A percentile compares a stretch with the other conserved stretches of the same genome.
These are phyloP conservation scores for Candida sithepensis DNA, from an alignment of 805 yeast species.

Conservation along the genomic window DNA sequence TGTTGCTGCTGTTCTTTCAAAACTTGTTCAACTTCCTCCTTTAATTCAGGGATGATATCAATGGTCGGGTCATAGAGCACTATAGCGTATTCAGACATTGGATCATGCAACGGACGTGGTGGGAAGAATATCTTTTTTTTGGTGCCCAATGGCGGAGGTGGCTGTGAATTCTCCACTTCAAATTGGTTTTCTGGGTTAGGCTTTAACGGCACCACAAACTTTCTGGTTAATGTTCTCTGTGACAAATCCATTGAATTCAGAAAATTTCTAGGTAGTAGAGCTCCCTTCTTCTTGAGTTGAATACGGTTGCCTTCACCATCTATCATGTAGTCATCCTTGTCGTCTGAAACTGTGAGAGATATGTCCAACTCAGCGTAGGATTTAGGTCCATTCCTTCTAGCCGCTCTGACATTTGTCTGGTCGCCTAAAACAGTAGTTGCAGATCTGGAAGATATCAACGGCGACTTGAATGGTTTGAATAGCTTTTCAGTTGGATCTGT, in stretches of 20 bases:
- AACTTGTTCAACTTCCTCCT: conserved; percentile 29
- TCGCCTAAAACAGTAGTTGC: conserved; percentile 13
- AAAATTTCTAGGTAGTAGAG: conserved; percentile 54
- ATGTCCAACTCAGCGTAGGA: conserved; percentile 39
- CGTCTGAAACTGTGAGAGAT: conserved; percentile 27
- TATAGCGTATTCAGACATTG: conserved; percentile 87
- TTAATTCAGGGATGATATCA: conserved; percentile 45
- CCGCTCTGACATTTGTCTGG: conserved; percentile 22
- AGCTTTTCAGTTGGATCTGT: conserved; percentile 50
- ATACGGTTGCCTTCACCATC: conserved; percentile 28
- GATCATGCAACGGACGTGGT: conserved; percentile 96
- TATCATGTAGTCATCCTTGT: conserved; percentile 21
- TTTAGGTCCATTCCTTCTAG: conserved; percentile 32
- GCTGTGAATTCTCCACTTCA: conserved; percentile 28
- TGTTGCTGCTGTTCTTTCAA: conserved; percentile 21
- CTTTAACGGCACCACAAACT: conserved; percentile 62
- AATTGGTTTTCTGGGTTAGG: conserved; percentile 35
- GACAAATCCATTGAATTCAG: conserved; percentile 36
- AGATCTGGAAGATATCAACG: conserved; percentile 35
- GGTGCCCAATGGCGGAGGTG: conserved; percentile 84
- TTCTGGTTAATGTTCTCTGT: conserved; percentile 40
- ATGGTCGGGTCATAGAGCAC: conserved; percentile 94
- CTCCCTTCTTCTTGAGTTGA: conserved; percentile 45
- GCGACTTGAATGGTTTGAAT: conserved; percentile 68
- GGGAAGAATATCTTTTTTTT: conserved; percentile 62